These are phyloP conservation scores for Dicorynia guianensis DNA, from an alignment of 306 rosid species.

Conservation along the genomic window DNA sequence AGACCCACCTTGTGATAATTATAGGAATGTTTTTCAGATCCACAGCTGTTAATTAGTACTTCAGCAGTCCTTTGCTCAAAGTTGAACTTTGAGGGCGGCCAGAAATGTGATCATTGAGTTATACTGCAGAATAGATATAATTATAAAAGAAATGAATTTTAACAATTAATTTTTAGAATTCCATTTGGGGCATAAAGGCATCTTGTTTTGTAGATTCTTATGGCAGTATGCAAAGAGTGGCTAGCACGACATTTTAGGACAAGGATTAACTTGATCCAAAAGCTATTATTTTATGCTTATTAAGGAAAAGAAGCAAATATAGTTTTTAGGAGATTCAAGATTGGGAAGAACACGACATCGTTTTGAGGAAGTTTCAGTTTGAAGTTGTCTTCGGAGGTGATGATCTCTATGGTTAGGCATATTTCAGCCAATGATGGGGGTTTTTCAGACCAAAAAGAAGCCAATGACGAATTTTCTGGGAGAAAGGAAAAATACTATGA, in stretches of 20 bases:
- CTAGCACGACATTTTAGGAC: slow-evolving; percentile 41
- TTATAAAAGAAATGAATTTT: neutral
- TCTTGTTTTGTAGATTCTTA: neutral
- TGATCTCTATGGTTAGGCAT: slow-evolving; percentile 20
- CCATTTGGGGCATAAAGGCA: neutral
- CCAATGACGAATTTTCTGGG: slow-evolving; percentile 44
- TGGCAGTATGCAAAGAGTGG: slow-evolving; percentile 36
- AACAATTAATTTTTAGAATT: neutral
- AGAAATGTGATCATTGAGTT: neutral
- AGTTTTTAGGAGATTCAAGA: neutral
- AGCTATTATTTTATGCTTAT: slow-evolving; percentile 27
- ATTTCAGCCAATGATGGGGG: slow-evolving; percentile 45
- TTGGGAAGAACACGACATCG: slow-evolving; percentile 9
- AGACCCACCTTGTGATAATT: slow-evolving; percentile 42
- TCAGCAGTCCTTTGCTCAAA: neutral
- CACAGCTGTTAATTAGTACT: slow-evolving; percentile 24
- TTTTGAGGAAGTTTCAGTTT: slow-evolving; percentile 18
- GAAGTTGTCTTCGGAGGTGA: slow-evolving; percentile 40
- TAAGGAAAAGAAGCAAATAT: neutral
- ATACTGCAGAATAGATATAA: neutral
- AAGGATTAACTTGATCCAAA: slow-evolving; percentile 32
- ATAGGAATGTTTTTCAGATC: slow-evolving; percentile 44
- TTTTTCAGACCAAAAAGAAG: slow-evolving; percentile 37
- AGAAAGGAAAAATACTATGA: slow-evolving; percentile 35
- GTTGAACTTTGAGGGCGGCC: neutral